Base-by-base conservation (phyloP, 495 filamentous ascomycete species). In the Barbatosphaeria neglecta region DNA sequence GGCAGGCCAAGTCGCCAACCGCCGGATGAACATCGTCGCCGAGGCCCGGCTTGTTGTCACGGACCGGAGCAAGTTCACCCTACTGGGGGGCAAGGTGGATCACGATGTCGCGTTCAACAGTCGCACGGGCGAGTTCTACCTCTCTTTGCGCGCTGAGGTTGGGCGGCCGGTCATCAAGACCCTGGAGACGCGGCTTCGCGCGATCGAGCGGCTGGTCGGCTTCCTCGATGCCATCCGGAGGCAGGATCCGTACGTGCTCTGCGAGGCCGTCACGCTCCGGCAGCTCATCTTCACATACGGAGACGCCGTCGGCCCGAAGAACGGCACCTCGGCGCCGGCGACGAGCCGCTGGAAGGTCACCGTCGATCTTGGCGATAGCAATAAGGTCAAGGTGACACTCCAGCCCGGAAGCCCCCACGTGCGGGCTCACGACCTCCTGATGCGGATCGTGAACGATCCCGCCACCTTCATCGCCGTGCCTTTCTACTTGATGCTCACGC, bases 381-480 rank as follows among this genome's bases (percentile, higher is more conserved):
- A 50, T 24, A 41, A 51, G 4, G 69, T 77, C 56, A 50, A 64
- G n/a, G 50, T 87, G 10, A 48, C 55, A 11, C 67, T 97, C 19
- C 75, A 82, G 18, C 55, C 57, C 18, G 68, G 69, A 13, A 94
- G 87, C 50, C 90, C 90, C 0, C 89, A 95, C 58, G 69, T 83
- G 38, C 77, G 84, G 15, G 80, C 89, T 17, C 65, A 77, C 28
- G 78, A 84, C 44, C 65, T 75, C 23, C 67, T 96, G 11, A 74
- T 73, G 6, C 66, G 66, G 16, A 65, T 76, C 31, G 62, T 92
- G 43, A 89, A 89, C 58, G 65, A 60, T 11, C 45, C 53, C 0
- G 51, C 52, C 16, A 53, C 52, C 6, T 63, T 67, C 35, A 46
- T 49, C 15, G 49, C 47, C 8, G 46, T 74, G 0, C 68, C 69